A percentile compares a stretch with the other conserved stretches of the same genome.
These are phyloP conservation scores for Symbiodinium natans DNA, from an alignment of 73 alveolate species.

Conservation along the genomic window DNA sequence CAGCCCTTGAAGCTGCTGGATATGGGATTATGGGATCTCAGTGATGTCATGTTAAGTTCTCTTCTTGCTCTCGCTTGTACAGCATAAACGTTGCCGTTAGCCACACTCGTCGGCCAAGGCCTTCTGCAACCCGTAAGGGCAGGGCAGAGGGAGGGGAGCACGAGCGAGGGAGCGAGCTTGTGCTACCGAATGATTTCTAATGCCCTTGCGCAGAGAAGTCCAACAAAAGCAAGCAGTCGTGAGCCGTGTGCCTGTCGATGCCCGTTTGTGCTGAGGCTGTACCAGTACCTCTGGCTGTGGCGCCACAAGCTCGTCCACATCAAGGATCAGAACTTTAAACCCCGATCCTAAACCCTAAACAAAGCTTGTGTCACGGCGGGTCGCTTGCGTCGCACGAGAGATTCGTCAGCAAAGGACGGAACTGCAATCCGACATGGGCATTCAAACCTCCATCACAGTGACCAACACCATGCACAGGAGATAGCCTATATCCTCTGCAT, in stretches of 20 bases:
- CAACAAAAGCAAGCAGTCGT: neutral
- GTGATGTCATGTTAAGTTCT: neutral
- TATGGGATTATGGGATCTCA: neutral
- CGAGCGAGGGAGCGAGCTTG: neutral
- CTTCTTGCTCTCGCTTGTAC: neutral
- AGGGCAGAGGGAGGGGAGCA: no score
- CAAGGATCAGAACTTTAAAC: no score
- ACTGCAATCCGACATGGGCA: no score
- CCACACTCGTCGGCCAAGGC: no score
- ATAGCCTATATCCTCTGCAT: conserved; percentile 48
- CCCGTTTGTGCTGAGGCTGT: neutral
- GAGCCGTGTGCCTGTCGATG: neutral
- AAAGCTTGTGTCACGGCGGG: no score
- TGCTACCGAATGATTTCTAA: neutral
- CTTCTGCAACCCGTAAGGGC: no score
- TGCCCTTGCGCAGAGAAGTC: neutral
- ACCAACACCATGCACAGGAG: no score
- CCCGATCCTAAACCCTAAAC: no score
- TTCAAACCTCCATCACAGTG: no score
- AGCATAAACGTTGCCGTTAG: no score
- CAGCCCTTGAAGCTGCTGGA: conserved; percentile 46
- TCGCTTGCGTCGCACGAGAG: no score
- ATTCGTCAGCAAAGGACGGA: no score
- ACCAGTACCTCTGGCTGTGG: conserved; percentile 52
- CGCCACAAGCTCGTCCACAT: conserved; percentile 21